These are phyloP conservation scores for Aspergillus incahuasiensis DNA, from an alignment of 495 filamentous ascomycete species.

Conservation along the genomic window DNA sequence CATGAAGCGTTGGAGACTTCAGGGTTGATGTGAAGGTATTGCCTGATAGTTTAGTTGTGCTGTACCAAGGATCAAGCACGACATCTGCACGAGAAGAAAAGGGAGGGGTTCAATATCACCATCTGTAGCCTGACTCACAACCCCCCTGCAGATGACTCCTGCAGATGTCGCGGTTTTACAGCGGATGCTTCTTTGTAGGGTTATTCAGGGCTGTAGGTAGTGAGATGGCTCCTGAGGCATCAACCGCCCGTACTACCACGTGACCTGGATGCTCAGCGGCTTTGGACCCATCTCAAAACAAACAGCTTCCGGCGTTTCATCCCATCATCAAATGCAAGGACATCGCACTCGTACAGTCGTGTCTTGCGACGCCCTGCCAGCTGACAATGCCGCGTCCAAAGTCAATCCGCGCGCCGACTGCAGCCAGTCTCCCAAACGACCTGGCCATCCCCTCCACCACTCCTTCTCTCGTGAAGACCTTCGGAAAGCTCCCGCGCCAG, in stretches of 20 bases:
- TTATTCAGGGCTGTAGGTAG: not conserved
- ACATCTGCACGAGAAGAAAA: not conserved
- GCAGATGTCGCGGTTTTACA: too few relatives aligned
- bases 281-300: not conserved
- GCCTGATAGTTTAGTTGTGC: not conserved
- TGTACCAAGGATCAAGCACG: not conserved
- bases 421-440: conserved; percentile 46
- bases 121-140: not conserved
- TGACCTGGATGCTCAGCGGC: conserved; percentile 7
- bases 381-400: conserved; percentile 39
- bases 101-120: not conserved
- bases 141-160: not conserved
- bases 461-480: conserved; percentile 56
- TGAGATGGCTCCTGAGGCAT: not conserved
- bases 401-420: conserved; percentile 41
- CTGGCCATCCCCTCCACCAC: conserved; percentile 61
- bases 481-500: conserved; percentile 63
- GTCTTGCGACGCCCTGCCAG: too few relatives aligned
- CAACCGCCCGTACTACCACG: conserved; percentile 6
- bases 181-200: not conserved
- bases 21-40: not conserved
- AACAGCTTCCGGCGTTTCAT: not conserved
- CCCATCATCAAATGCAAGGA: too few relatives aligned
- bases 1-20: not conserved
- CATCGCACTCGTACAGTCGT: too few relatives aligned